Evolutionary conservation across 805 yeast genomes (phyloP).

Genomic region (Barnettozyma pratensis): DNA sequence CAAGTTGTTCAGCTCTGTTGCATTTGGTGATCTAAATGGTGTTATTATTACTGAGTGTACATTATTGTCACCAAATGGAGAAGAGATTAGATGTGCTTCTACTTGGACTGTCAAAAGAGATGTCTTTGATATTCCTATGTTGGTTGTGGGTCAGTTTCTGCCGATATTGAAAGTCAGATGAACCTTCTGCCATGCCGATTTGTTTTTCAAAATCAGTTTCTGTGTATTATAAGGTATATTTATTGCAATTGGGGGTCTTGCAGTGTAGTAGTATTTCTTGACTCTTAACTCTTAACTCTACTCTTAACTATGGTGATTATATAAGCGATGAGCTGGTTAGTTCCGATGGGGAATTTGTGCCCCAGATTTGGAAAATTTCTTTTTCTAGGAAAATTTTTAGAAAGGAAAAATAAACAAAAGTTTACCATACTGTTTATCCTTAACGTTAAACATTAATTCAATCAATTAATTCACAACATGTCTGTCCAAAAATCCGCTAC

Average conservation of each 20-base stretch:
- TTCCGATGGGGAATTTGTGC: not conserved
- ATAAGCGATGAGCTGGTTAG: conserved; percentile 1
- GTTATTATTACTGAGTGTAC: conserved; percentile 36
- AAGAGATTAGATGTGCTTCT: conserved; percentile 58
- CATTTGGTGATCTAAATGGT: conserved; percentile 45
- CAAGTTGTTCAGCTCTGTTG: conserved; percentile 50
- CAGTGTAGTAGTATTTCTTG: not conserved
- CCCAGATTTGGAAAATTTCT: conserved; percentile 3
- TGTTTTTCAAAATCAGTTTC: not conserved
- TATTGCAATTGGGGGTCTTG: not conserved
- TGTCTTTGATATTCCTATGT: conserved; percentile 78
- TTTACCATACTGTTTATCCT: not conserved
- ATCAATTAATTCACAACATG: not conserved
- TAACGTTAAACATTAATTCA: too few relatives aligned
- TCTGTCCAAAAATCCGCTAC: conserved; percentile 49
- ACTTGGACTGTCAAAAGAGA: conserved; percentile 86
- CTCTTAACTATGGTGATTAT: not conserved
- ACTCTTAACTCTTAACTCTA: not conserved
- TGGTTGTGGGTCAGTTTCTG: conserved; percentile 75
- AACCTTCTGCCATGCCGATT: not conserved
- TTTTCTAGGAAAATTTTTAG: conserved; percentile 6
- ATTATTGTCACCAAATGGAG: conserved; percentile 31
- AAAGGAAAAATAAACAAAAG: conserved; percentile 5
- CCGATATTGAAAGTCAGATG: conserved; percentile 45
- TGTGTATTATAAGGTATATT: not conserved